Percentiles rank a stretch among this genome's conserved stretches.
Conservation (phyloP, 257 asterid species). For the Solanum sitiens region DNA sequence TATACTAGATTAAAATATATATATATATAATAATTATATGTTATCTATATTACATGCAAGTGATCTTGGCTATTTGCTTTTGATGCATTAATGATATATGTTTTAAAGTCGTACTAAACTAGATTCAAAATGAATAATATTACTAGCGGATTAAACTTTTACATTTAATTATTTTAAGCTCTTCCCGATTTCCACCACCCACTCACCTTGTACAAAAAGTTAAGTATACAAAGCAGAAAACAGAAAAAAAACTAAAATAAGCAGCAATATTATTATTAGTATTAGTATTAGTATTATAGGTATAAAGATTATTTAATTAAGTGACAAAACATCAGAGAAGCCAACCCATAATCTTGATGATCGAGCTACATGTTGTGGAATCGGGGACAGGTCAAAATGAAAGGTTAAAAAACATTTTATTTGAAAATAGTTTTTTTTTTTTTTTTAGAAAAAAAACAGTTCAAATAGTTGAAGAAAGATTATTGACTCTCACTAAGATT, state of each 20-base stretch:
- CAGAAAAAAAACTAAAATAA: background rate
- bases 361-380: constrained; percentile 36
- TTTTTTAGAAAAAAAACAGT: background rate
- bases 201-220: background rate
- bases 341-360: constrained; percentile 36
- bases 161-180: background rate
- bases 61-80: background rate
- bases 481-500: background rate
- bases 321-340: constrained; percentile 15
- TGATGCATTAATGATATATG: background rate
- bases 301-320: background rate
- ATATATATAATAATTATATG: too few relatives aligned
- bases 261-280: background rate
- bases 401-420: background rate
- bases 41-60: too few relatives aligned
- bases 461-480: background rate
- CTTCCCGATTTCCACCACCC: background rate
- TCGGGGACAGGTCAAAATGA: constrained; percentile 38
- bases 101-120: background rate
- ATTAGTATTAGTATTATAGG: too few relatives aligned
- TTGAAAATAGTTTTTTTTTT: too few relatives aligned
- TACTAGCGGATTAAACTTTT: too few relatives aligned
- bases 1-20: too few relatives aligned
- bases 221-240: background rate
- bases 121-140: too few relatives aligned